phyloP scores from a whole-genome alignment of 208 protist species.

The Entamoeba moshkovskii region DNA sequence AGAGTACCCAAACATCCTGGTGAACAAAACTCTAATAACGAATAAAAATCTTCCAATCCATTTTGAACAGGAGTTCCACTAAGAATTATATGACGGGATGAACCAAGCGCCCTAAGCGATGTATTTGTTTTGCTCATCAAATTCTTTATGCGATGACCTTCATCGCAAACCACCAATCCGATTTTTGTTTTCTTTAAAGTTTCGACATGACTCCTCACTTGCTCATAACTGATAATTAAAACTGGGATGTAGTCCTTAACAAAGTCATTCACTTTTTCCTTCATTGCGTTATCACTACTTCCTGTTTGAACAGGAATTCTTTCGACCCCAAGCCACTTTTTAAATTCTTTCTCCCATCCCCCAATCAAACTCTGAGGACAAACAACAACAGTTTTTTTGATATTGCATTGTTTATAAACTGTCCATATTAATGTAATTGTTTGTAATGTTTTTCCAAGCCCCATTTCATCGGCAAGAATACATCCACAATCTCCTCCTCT shows the following conservation, averaged over 20 bases:
- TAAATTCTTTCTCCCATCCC: conserved; percentile 64
- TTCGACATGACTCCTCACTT: conserved; percentile 51
- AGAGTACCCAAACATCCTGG: conserved; percentile 64
- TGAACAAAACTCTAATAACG: conserved; percentile 73
- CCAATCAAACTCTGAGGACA: conserved; percentile 59
- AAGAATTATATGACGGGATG: conserved; percentile 59
- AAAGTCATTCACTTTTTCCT: conserved; percentile 3
- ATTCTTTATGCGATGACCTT: conserved; percentile 77
- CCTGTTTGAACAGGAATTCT: neutral
- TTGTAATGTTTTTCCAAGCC: conserved; percentile 51
- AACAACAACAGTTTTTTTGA: conserved; percentile 47
- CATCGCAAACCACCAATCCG: conserved; percentile 67
- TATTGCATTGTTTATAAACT: conserved; percentile 41
- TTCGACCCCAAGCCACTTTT: conserved; percentile 45
- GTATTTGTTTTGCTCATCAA: conserved; percentile 43
- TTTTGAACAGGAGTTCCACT: conserved; percentile 73
- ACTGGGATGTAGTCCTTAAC: conserved; percentile 15
- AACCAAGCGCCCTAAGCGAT: conserved; percentile 36
- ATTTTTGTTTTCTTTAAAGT: conserved; percentile 32
- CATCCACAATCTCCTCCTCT: conserved; percentile 38
- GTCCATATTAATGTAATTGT: conserved; percentile 50
- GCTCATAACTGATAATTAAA: conserved; percentile 60
- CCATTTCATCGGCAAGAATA: conserved; percentile 49
- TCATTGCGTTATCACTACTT: neutral
- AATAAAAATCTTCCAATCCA: conserved; percentile 66